Evolutionary conservation across 495 filamentous ascomycete genomes (phyloP).

Genomic region (Bombardia bombarda): DNA sequence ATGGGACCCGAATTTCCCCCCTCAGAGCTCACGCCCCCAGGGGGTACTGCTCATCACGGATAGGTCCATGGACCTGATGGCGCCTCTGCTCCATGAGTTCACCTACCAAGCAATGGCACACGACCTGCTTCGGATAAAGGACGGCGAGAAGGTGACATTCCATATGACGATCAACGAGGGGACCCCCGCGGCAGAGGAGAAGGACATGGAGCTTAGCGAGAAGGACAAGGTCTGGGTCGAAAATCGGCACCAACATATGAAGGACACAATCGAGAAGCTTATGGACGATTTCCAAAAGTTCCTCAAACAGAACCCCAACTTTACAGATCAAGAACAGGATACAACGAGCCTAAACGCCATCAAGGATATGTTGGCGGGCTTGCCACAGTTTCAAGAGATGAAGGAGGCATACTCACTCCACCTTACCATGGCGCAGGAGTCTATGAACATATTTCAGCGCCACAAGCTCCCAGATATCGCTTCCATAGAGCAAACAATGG

Average conservation of each 20-base stretch:
- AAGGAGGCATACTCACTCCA: constrained; percentile 94
- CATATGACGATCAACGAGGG: constrained; percentile 71
- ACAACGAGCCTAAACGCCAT: constrained; percentile 81
- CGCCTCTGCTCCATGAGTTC: constrained; percentile 89
- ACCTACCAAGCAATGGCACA: constrained; percentile 98
- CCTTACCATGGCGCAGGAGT: constrained; percentile 95
- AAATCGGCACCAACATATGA: constrained; percentile 93
- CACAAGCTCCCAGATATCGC: constrained; percentile 82
- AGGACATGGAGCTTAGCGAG: constrained; percentile 84
- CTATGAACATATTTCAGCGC: constrained; percentile 83
- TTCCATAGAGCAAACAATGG: constrained; percentile 73
- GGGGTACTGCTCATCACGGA: constrained; percentile 83
- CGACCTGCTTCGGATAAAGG: constrained; percentile 79
- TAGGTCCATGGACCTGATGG: constrained; percentile 81
- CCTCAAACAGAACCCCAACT: constrained; percentile 86
- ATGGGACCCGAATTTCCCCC: constrained; percentile 75
- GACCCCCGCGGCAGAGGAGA: constrained; percentile 55
- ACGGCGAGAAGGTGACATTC: constrained; percentile 81
- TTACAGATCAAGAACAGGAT: constrained; percentile 60
- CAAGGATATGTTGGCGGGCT: constrained; percentile 90
- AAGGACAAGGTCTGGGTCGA: constrained; percentile 90
- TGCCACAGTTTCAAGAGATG: constrained; percentile 89
- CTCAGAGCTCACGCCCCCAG: constrained; percentile 68
- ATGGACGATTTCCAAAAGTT: constrained; percentile 91
- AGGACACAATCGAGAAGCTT: constrained; percentile 89